phyloP scores from a whole-genome alignment of 2,329 filamentous ascomycete species.

The Fusarium ambrosium region DNA sequence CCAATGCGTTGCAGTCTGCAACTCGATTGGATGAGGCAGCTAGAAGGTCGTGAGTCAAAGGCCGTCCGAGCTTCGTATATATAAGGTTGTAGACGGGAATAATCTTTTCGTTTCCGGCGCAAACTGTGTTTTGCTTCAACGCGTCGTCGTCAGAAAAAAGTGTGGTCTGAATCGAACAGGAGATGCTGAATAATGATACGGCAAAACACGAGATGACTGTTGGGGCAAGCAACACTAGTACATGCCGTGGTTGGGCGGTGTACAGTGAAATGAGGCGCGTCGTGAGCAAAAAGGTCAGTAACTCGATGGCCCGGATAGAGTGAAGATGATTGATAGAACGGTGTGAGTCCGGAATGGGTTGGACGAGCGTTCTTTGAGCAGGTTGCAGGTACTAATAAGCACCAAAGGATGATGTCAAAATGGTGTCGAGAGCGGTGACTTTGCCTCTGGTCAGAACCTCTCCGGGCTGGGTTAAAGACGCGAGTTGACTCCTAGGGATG shows the following conservation, averaged over 20 bases:
- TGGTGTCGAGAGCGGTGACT: neutral
- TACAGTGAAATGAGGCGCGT: slow-evolving; percentile 3
- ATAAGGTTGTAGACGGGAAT: neutral
- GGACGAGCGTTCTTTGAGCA: neutral
- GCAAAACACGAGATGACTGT: slow-evolving; percentile 4
- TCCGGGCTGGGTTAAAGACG: slow-evolving; percentile 16
- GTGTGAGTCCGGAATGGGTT: neutral
- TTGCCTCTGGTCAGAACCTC: slow-evolving; percentile 14
- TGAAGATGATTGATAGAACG: neutral
- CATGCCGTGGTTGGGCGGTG: slow-evolving; percentile 26
- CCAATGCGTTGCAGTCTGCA: neutral
- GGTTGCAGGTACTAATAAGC: slow-evolving; percentile 1
- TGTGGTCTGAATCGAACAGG: neutral
- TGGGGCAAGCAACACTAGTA: slow-evolving; percentile 15
- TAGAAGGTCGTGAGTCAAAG: neutral
- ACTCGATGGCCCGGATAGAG: neutral
- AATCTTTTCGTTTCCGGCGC: neutral
- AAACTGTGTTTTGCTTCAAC: neutral
- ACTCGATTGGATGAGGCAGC: neutral
- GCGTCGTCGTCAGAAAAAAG: neutral
- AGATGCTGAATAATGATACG: slow-evolving; percentile 8
- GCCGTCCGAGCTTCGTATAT: neutral
- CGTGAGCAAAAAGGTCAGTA: neutral
- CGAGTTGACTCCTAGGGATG: slow-evolving; percentile 11
- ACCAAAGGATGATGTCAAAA: neutral